These are phyloP conservation scores for Wallacemonas sp. DNA, from an alignment of 208 protist genomes.

Conservation along the genomic window DNA sequence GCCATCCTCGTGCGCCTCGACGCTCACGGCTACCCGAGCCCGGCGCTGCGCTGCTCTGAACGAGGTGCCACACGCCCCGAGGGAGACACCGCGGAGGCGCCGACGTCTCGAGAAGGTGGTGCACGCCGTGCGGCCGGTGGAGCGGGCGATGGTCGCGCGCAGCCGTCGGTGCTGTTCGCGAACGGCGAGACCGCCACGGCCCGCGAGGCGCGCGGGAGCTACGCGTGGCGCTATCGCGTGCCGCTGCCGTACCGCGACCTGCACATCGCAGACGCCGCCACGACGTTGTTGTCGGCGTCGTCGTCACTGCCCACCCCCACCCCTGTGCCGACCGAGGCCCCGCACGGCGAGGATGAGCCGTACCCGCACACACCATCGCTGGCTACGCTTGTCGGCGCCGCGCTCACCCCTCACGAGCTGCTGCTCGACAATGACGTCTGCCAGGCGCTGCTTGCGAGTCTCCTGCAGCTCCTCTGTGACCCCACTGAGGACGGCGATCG, in stretches of 20 bases:
- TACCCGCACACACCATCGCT: background rate
- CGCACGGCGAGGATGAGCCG: no score
- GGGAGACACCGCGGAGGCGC: no score
- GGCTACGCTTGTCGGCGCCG: constrained; percentile 2
- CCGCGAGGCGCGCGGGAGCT: no score
- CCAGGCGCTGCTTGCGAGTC: background rate
- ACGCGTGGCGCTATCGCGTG: constrained; percentile 12
- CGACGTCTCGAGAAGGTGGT: no score
- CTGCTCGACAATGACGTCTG: background rate
- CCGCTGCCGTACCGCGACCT: background rate
- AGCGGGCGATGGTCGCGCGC: no score
- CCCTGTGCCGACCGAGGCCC: no score
- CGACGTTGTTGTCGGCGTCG: no score
- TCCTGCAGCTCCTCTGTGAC: constrained; percentile 8
- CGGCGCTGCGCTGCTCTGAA: background rate
- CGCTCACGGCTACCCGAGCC: constrained; percentile 2
- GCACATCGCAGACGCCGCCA: background rate
- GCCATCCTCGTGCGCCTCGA: constrained; percentile 1
- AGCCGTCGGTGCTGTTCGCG: no score
- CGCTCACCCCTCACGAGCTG: constrained; percentile 13
- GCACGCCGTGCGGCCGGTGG: no score
- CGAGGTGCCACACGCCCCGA: no score
- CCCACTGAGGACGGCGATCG: constrained; percentile 1
- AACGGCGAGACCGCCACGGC: no score
- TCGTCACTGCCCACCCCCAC: no score